These are phyloP conservation scores for Aegilops longissima DNA, from an alignment of 176 grass and related monocot genomes.

Conservation along the genomic window DNA sequence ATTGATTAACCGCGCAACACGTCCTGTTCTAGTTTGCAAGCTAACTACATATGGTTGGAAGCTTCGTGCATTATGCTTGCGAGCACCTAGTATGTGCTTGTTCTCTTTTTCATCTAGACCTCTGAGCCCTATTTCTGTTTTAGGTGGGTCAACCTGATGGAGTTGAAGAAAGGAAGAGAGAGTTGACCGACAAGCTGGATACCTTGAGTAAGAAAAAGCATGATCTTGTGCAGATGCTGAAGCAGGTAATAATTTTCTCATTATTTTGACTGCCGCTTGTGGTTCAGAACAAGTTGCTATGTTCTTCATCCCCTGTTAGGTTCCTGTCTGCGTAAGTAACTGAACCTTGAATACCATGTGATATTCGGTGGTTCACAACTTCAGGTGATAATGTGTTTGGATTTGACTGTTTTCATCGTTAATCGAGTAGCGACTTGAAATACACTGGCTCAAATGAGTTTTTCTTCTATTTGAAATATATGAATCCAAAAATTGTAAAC, in stretches of 20 bases:
- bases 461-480: background rate
- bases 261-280: background rate
- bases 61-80: too few species aligned
- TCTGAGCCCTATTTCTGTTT: constrained; percentile 12
- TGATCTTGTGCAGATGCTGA: constrained; percentile 97
- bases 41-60: too few species aligned
- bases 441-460: background rate
- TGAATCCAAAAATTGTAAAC: background rate
- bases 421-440: background rate
- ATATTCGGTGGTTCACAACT: background rate
- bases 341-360: background rate
- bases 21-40: too few species aligned
- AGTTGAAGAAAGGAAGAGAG: constrained; percentile 56
- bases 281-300: background rate
- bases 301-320: background rate
- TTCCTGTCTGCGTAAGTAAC: background rate
- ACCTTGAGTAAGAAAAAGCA: constrained; percentile 86
- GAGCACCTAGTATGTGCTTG: background rate
- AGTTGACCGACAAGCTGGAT: constrained; percentile 71
- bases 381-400: background rate
- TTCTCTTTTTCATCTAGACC: background rate
- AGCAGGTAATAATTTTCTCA: constrained; percentile 80
- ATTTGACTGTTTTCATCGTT: background rate
- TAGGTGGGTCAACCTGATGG: constrained; percentile 44
- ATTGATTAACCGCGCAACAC: background rate